Conservation (phyloP, 257 asterid species). For the Scutellaria galericulata region DNA sequence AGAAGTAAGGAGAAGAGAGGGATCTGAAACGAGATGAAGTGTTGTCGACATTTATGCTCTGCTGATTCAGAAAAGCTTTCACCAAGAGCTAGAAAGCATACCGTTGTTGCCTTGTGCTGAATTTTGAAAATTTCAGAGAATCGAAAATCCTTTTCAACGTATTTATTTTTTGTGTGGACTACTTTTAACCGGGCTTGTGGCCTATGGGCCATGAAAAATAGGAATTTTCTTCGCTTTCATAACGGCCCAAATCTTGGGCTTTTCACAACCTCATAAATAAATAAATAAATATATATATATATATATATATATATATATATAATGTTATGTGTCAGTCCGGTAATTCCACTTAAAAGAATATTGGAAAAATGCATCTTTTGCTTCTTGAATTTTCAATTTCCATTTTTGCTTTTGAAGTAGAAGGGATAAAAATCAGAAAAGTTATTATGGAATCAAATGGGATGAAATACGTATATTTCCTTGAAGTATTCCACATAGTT, state of each 20-base stretch:
- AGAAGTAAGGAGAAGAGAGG: conserved; percentile 13
- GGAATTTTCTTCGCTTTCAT: background rate
- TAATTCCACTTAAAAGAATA: too few relatives aligned
- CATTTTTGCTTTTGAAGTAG: too few relatives aligned
- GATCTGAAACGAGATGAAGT: conserved; percentile 32
- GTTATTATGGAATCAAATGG: too few relatives aligned
- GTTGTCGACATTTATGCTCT: conserved; percentile 30
- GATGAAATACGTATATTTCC: too few relatives aligned
- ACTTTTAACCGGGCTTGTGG: background rate
- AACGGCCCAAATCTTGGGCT: background rate
- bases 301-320: too few relatives aligned
- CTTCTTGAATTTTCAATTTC: too few relatives aligned
- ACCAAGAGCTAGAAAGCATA: conserved; percentile 15
- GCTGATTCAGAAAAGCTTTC: conserved; percentile 19
- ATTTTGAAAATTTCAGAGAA: conserved; percentile 2
- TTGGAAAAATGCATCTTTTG: too few relatives aligned
- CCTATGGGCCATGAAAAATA: conserved; percentile 22
- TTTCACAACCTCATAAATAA: too few relatives aligned
- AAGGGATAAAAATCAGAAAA: too few relatives aligned
- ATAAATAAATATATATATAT: too few relatives aligned
- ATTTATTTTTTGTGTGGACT: conserved; percentile 8
- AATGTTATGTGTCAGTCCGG: too few relatives aligned
- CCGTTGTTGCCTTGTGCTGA: conserved; percentile 38
- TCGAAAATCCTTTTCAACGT: background rate
- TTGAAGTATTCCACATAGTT: too few relatives aligned